Evolutionary conservation across 2,329 filamentous ascomycete species (phyloP), one percentile per base, ranked within the genome.

Genomic region (Alternaria infectoria): DNA sequence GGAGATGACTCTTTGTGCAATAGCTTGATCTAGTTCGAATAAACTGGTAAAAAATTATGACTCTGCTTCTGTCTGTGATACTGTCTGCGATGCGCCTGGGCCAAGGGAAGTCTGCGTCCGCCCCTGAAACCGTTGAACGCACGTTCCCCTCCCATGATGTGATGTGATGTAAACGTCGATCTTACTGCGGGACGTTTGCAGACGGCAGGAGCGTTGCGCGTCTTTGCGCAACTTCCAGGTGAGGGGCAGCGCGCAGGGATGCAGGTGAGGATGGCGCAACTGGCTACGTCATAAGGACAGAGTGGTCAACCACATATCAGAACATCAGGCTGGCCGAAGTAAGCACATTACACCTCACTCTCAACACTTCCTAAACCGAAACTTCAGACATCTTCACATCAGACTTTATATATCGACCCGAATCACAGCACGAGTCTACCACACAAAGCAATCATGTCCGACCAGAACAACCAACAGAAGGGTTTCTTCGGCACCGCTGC

Each of bases 401-500:
- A 21, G 15, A 2, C 32, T n/a, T 4, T n/a, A 36, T 36, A 36
- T 36, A 0, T 2, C 15, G 1, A 40, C 1, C 36, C 36, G 15
- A 17, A 17, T 17, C 36, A 40, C 8, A 40, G n/a, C n/a, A 40
- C n/a, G n/a, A 40, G 36, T 17, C 8, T 17, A 40, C n/a, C n/a
- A 17, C 26, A 54, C 50, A 19, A 9, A 36, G n/a, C 12, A 21
- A 19, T 12, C 5, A 77, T 77, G 74, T 64, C 74, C 3, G 72
- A 74, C 17, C 72, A 74, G 54, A 71, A 69, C 50, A 65, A 66
- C 36, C 68, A 73, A 49, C 67, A 74, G 26, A 66, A 76, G 57
- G 76, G 74, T 60, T 72, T 78, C 67, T 77, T 78, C 65, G 70
- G 74, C 58, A 77, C 76, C 57, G 75, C 73, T 36, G 69, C 74